phyloP scores from a whole-genome alignment of 495 filamentous ascomycete species.

The Penicillium cosmopolitanum region DNA sequence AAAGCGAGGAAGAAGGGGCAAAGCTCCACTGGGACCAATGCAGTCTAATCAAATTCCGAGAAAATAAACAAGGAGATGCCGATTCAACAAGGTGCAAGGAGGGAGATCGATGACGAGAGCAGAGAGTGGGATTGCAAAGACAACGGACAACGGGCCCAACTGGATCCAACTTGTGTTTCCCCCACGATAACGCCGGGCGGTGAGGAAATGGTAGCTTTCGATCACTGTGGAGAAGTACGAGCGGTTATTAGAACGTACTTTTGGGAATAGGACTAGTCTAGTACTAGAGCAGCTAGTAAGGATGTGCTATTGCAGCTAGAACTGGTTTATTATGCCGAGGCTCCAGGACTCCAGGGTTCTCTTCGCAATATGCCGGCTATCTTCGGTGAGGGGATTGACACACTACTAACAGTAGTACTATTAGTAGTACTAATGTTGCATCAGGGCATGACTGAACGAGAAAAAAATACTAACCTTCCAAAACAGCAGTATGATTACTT shows the following conservation, averaged over 20 bases:
- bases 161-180: constrained; percentile 9
- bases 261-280: not conserved
- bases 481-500: too few species aligned
- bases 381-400: too few species aligned
- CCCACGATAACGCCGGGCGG: constrained; percentile 10
- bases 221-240: not conserved
- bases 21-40: constrained; percentile 15
- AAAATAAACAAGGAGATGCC: not conserved
- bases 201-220: not conserved
- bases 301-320: too few species aligned
- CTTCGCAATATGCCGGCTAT: too few species aligned
- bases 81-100: not conserved
- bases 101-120: constrained; percentile 14
- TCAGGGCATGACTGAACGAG: too few species aligned
- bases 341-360: too few species aligned
- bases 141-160: not conserved
- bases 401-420: too few species aligned
- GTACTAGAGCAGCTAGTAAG: too few species aligned
- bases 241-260: not conserved
- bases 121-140: constrained; percentile 10
- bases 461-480: too few species aligned
- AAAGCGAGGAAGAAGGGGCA: constrained; percentile 22
- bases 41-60: not conserved
- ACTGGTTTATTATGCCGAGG: too few species aligned
- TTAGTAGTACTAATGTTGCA: too few species aligned